These are phyloP conservation scores for Flaveria floridana DNA, from an alignment of 140 eudicot species.

Conservation along the genomic window DNA sequence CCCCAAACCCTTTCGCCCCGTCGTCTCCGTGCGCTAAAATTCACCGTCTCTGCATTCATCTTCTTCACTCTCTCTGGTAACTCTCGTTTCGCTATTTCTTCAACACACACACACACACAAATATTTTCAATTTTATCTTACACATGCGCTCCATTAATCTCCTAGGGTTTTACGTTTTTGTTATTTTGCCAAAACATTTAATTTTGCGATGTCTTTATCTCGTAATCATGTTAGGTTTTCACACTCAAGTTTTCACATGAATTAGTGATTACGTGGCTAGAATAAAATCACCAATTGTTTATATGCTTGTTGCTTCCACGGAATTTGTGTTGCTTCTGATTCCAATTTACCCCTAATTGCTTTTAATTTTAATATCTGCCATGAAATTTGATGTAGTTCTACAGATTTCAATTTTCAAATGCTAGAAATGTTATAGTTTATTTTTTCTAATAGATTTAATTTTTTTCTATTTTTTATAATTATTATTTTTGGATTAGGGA, in stretches of 20 bases:
- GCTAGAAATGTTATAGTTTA: too few relatives aligned
- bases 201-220: not conserved
- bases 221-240: not conserved
- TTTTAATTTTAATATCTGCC: not conserved
- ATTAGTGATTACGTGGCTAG: not conserved
- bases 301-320: not conserved
- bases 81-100: not conserved
- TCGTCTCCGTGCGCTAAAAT: not conserved
- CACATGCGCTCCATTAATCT: not conserved
- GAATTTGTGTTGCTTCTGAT: not conserved
- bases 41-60: not conserved
- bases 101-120: not conserved
- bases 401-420: too few relatives aligned
- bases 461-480: too few relatives aligned
- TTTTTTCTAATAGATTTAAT: too few relatives aligned
- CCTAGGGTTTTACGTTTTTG: conserved; percentile 4
- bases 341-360: not conserved
- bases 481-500: not conserved
- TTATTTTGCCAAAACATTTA: not conserved
- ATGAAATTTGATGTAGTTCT: not conserved
- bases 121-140: not conserved
- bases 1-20: not conserved
- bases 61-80: not conserved
- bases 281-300: not conserved
- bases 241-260: not conserved